Base-by-base conservation (phyloP, 148 eudicot genomes). In the Dianthus caryophyllus region DNA sequence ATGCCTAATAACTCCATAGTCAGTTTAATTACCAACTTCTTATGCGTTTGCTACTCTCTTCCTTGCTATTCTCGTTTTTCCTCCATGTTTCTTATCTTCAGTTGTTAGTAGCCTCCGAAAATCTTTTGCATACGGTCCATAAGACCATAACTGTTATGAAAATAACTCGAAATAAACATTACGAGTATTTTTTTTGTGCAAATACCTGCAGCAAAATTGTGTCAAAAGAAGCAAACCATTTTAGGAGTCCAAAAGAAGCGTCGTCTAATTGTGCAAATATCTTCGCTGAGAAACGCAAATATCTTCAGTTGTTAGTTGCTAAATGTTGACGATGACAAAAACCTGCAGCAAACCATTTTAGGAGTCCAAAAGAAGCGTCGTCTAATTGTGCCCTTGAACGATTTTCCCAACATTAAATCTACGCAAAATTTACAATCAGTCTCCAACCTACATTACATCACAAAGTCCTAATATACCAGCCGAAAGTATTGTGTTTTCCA, bases 1-100 rank as follows among this genome's bases (percentile, higher is more conserved):
- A 53, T 61, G 36, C 58, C 58, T 49, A 36, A 22, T 43, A 62
- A 51, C 21, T 68, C 68, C 74, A 79, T 79, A 10, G 17, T n/a
- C 4, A 61, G 21, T 8, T 26, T 29, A 15, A 15, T n/a, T 16
- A 9, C n/a, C n/a, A n/a, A n/a, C n/a, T n/a, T n/a, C n/a, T n/a
- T n/a, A n/a, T 31, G 18, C 31, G 1, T 16, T 16, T 14, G 6
- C 49, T 7, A 22, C 15, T 11, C 18, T 62, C 4, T 55, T 36
- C 53, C 31, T 39, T 64, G 47, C 24, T n/a, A n/a, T 61, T 48
- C 3, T 8, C 1, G 44, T 41, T 41, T 24, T 68, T 51, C 62
- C 72, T 67, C 56, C 10, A 64, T 38, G 58, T 18, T 52, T 39
- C 65, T 70, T 55, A 75, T 69, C 72, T 55, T 31, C 16, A 26